Conservation (phyloP, 345 rosid species). For the Cochlearia excelsa region DNA sequence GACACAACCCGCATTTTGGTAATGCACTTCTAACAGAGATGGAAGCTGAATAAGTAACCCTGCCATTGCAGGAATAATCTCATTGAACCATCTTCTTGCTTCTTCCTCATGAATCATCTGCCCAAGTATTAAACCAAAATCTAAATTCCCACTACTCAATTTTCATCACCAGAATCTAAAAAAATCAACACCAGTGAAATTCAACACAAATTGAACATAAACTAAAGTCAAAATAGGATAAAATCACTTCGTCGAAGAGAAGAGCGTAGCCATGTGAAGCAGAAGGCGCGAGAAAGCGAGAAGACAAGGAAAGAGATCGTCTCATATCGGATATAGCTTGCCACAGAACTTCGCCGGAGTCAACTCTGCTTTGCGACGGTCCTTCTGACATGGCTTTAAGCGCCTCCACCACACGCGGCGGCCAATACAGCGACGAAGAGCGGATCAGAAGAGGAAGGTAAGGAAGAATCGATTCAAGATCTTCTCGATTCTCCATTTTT, state of each 20-base stretch:
- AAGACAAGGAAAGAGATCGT: slow-evolving; percentile 43
- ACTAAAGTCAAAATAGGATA: background rate
- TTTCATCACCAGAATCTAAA: slow-evolving; percentile 6
- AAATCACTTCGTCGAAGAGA: slow-evolving; percentile 63
- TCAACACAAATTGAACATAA: background rate
- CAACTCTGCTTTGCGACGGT: slow-evolving; percentile 53
- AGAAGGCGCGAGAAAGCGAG: slow-evolving; percentile 43
- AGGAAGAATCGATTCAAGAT: slow-evolving; percentile 50
- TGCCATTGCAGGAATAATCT: slow-evolving; percentile 63
- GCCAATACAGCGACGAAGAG: slow-evolving; percentile 64
- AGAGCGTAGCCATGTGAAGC: slow-evolving; percentile 56
- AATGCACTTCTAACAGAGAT: slow-evolving; percentile 63
- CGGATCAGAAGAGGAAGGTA: slow-evolving; percentile 51
- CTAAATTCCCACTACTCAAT: background rate
- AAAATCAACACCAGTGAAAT: background rate
- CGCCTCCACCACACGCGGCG: slow-evolving; percentile 55
- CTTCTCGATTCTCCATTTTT: slow-evolving; percentile 55
- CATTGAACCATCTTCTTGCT: slow-evolving; percentile 60
- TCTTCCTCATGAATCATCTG: slow-evolving; percentile 54
- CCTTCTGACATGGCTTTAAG: slow-evolving; percentile 62
- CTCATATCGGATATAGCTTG: slow-evolving; percentile 55
- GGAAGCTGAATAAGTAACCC: slow-evolving; percentile 62
- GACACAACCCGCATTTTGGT: slow-evolving; percentile 43
- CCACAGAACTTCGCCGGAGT: slow-evolving; percentile 61
- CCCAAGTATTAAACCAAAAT: background rate